phyloP scores from a whole-genome alignment of 2,329 filamentous ascomycete species.

The Botrytis aclada region DNA sequence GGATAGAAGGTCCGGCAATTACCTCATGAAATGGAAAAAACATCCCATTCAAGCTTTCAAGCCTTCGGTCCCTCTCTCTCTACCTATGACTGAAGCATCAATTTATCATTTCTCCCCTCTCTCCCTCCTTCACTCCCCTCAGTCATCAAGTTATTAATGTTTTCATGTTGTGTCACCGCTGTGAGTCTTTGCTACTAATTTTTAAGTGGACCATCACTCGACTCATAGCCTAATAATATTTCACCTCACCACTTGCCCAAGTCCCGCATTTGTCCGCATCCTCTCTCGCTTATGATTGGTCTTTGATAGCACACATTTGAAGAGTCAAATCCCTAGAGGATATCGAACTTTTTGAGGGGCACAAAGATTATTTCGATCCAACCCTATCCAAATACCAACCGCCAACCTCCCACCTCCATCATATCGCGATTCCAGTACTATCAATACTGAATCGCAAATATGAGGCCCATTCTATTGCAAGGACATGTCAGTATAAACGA shows the following conservation, averaged over 20 bases:
- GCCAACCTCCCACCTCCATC: slow-evolving; percentile 5
- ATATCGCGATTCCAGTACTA: slow-evolving; percentile 10
- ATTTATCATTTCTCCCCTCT: background rate
- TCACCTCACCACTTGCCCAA: background rate
- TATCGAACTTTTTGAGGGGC: slow-evolving; percentile 24
- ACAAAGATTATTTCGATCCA: slow-evolving; percentile 17
- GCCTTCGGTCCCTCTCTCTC: background rate
- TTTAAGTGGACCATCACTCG: background rate
- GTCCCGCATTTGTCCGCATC: slow-evolving; percentile 5
- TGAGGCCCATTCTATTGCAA: slow-evolving; percentile 95
- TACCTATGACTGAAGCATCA: background rate
- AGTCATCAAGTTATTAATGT: background rate
- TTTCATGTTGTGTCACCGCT: background rate
- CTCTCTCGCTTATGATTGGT: slow-evolving; percentile 18
- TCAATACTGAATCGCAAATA: slow-evolving; percentile 49
- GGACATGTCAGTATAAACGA: slow-evolving; percentile 68
- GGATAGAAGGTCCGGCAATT: background rate
- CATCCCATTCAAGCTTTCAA: background rate
- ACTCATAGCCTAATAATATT: background rate
- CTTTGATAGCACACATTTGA: slow-evolving; percentile 18
- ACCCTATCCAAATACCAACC: slow-evolving; percentile 13
- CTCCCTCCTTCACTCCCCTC: background rate
- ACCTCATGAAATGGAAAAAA: background rate
- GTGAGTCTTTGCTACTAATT: background rate
- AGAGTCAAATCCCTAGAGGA: slow-evolving; percentile 19